A percentile compares a stretch with the other conserved stretches of the same genome.
Evolutionary conservation across 148 eudicot genomes (phyloP).

Genomic region (Selenicereus undatus): DNA sequence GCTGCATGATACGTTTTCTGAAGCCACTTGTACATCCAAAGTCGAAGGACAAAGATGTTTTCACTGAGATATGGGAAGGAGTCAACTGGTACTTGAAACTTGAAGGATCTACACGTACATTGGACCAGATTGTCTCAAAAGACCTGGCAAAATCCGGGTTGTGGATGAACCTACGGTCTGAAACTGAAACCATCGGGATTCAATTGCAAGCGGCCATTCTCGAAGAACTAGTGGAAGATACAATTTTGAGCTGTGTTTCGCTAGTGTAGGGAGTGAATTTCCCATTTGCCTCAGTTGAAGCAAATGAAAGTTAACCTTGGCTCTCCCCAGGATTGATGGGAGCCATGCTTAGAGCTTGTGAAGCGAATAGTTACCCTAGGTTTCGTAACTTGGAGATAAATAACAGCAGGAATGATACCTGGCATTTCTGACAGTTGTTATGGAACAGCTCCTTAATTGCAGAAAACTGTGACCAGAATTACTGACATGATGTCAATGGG

Average conservation of each 20-base stretch:
- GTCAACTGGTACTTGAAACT: conserved; percentile 51
- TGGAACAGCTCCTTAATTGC: background rate
- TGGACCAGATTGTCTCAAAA: conserved; percentile 56
- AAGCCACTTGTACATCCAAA: conserved; percentile 33
- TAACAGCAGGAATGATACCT: conserved; percentile 1
- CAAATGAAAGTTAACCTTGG: background rate
- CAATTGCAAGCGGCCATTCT: conserved; percentile 60
- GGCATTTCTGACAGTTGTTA: conserved; percentile 1
- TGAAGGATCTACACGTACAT: conserved; percentile 33
- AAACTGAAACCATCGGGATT: conserved; percentile 42
- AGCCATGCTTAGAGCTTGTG: background rate
- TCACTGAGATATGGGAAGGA: conserved; percentile 65
- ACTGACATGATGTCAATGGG: conserved; percentile 8
- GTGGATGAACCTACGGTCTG: conserved; percentile 59
- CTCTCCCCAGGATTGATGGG: background rate
- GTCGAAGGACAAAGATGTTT: conserved; percentile 53
- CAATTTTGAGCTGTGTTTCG: background rate
- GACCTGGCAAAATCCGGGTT: conserved; percentile 40
- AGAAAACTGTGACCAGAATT: conserved; percentile 17
- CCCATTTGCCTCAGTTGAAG: background rate
- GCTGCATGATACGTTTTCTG: conserved; percentile 38
- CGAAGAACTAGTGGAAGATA: conserved; percentile 57
- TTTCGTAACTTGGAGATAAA: conserved; percentile 16
- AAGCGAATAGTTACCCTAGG: background rate
- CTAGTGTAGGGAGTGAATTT: background rate